phyloP scores from a whole-genome alignment of 2,329 filamentous ascomycete species.

The Plectosphaerella plurivora region DNA sequence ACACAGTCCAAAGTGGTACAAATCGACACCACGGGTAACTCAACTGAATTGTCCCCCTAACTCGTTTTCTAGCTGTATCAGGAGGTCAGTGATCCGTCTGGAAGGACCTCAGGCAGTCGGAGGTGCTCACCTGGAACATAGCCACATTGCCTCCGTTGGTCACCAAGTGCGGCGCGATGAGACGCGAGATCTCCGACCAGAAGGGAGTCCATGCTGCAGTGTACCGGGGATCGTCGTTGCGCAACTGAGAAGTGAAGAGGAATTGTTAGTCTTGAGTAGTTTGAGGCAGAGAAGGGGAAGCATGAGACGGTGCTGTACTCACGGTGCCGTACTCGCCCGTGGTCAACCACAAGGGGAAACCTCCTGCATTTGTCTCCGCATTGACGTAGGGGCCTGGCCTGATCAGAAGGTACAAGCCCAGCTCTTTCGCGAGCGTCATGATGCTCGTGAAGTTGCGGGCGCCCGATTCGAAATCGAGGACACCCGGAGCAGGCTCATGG shows the following conservation, averaged over 20 bases:
- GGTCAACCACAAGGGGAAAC: slow-evolving; percentile 58
- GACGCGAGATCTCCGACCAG: slow-evolving; percentile 42
- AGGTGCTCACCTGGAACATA: slow-evolving; percentile 36
- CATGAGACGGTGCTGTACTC: too few relatives aligned
- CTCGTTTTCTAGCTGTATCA: slow-evolving; percentile 52
- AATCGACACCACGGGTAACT: too few relatives aligned
- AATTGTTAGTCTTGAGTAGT: too few relatives aligned
- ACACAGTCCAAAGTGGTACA: too few relatives aligned
- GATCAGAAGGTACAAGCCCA: slow-evolving; percentile 35
- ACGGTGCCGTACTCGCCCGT: slow-evolving; percentile 55
- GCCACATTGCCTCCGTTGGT: slow-evolving; percentile 53
- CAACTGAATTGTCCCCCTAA: slow-evolving; percentile 40
- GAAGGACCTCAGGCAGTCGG: too few relatives aligned
- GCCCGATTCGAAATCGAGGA: slow-evolving; percentile 28
- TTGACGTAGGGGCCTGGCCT: slow-evolving; percentile 60
- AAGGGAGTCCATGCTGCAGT: slow-evolving; percentile 51
- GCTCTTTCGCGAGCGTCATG: slow-evolving; percentile 38
- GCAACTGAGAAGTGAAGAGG: slow-evolving; percentile 19
- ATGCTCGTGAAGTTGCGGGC: slow-evolving; percentile 44
- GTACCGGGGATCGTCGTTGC: slow-evolving; percentile 48
- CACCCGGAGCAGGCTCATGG: slow-evolving; percentile 27
- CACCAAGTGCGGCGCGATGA: slow-evolving; percentile 48
- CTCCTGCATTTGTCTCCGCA: slow-evolving; percentile 58
- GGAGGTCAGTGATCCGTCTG: too few relatives aligned
- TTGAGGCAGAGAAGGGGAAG: too few relatives aligned